Percentiles rank a stretch among this genome's conserved stretches.
Evolutionary conservation across 2,329 filamentous ascomycete species (phyloP).

Genomic region (Purpureocillium lavendulum): DNA sequence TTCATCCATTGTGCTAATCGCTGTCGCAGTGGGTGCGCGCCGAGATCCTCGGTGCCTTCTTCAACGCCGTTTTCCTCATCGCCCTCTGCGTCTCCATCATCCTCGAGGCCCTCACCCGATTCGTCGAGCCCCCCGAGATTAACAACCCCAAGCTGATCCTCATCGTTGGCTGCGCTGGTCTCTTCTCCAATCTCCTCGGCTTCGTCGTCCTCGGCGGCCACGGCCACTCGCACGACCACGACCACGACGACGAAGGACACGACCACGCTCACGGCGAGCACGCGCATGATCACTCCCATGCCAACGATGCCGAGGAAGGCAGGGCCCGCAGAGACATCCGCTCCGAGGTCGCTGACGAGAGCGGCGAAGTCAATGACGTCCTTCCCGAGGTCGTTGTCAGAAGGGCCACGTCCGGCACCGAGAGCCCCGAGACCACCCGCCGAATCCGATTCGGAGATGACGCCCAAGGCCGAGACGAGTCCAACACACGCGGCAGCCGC

Average conservation of each 20-base stretch:
- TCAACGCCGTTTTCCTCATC: slow-evolving; percentile 96
- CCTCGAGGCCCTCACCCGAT: slow-evolving; percentile 85
- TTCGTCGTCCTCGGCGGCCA: slow-evolving; percentile 91
- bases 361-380: slow-evolving; percentile 51
- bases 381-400: slow-evolving; percentile 54
- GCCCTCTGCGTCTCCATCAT: slow-evolving; percentile 94
- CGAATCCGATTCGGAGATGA: slow-evolving; percentile 31
- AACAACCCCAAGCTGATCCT: slow-evolving; percentile 78
- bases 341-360: slow-evolving; percentile 42
- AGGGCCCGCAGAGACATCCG: slow-evolving; percentile 31
- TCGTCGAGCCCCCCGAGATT: slow-evolving; percentile 86
- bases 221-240: slow-evolving; percentile 67
- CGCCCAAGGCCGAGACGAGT: slow-evolving; percentile 15
- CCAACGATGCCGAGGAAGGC: slow-evolving; percentile 41
- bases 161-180: slow-evolving; percentile 77
- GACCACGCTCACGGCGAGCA: slow-evolving; percentile 22
- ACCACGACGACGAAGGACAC: slow-evolving; percentile 38
- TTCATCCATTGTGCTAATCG: slow-evolving; percentile 10
- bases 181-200: slow-evolving; percentile 82
- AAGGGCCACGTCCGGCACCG: slow-evolving; percentile 28
- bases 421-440: slow-evolving; percentile 24
- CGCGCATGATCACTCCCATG: slow-evolving; percentile 35
- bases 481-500: slow-evolving; percentile 18
- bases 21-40: slow-evolving; percentile 77
- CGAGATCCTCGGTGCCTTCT: slow-evolving; percentile 89